Conservation (phyloP, 768 basidiomycete genomes). For the Lactifluus volemus region DNA sequence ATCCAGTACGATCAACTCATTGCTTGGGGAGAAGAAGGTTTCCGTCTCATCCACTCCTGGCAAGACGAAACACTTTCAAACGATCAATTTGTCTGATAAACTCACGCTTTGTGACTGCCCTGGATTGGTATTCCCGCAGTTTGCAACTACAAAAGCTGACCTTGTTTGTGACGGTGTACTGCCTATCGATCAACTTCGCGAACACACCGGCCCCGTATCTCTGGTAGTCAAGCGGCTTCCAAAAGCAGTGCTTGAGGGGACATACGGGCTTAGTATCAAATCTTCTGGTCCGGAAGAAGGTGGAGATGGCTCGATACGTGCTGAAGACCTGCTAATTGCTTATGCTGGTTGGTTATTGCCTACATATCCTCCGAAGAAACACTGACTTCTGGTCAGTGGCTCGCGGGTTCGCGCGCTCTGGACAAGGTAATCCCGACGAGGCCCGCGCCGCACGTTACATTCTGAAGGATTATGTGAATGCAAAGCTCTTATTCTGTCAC, state of each 20-base stretch:
- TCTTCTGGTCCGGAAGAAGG: slow-evolving; percentile 65
- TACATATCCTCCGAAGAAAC: neutral
- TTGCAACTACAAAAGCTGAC: slow-evolving; percentile 93
- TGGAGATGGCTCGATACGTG: slow-evolving; percentile 63
- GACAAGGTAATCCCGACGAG: slow-evolving; percentile 96
- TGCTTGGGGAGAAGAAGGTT: slow-evolving; percentile 94
- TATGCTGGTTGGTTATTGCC: slow-evolving; percentile 74
- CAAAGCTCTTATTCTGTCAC: slow-evolving; percentile 84
- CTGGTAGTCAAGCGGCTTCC: slow-evolving; percentile 76
- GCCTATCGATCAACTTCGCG: slow-evolving; percentile 95
- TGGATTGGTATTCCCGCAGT: slow-evolving; percentile 96
- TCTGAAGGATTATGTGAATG: slow-evolving; percentile 96
- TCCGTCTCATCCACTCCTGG: slow-evolving; percentile 97
- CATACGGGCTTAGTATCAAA: slow-evolving; percentile 77
- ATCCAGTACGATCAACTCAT: slow-evolving; percentile 94
- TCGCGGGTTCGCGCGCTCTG: slow-evolving; percentile 84
- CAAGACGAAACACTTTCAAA: slow-evolving; percentile 99
- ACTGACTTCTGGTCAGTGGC: slow-evolving; percentile 49
- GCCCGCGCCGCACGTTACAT: slow-evolving; percentile 87
- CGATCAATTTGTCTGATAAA: slow-evolving; percentile 82
- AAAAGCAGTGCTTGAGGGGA: slow-evolving; percentile 75
- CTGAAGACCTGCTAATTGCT: slow-evolving; percentile 74
- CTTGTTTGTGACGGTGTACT: slow-evolving; percentile 94
- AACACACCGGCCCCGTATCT: slow-evolving; percentile 78
- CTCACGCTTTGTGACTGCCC: slow-evolving; percentile 95